Conservation (phyloP, 805 yeast species). For the Kazachstania africana region DNA sequence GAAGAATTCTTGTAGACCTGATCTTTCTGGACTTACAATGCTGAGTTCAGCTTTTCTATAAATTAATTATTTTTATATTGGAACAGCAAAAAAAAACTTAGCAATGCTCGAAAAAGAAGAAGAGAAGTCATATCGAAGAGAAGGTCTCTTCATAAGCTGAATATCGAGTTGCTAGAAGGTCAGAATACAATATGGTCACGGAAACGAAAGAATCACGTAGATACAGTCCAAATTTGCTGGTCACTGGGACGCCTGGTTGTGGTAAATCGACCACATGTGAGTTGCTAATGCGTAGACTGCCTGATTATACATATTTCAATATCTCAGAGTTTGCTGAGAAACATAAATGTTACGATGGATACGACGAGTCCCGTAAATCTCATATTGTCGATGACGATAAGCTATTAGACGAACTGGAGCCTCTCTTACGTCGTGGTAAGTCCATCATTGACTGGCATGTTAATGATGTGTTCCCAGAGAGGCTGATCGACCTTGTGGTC, state of each 20-base stretch:
- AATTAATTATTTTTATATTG: too few relatives aligned
- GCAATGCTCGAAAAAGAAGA: too few relatives aligned
- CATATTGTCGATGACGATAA: slow-evolving; percentile 89
- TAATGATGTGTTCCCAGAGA: slow-evolving; percentile 88
- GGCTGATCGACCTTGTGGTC: slow-evolving; percentile 82
- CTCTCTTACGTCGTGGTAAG: slow-evolving; percentile 74
- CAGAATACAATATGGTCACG: too few relatives aligned
- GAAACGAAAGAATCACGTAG: slow-evolving; percentile 14
- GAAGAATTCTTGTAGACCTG: too few relatives aligned
- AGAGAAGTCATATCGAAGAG: too few relatives aligned
- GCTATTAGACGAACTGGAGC: slow-evolving; percentile 69
- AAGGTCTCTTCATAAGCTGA: too few relatives aligned
- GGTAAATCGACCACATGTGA: slow-evolving; percentile 28
- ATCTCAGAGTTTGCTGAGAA: slow-evolving; percentile 77
- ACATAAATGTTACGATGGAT: slow-evolving; percentile 66
- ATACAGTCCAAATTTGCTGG: slow-evolving; percentile 57
- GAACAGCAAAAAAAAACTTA: too few relatives aligned
- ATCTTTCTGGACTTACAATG: too few relatives aligned
- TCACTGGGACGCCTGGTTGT: slow-evolving; percentile 86
- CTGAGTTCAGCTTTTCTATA: too few relatives aligned
- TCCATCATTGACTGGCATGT: slow-evolving; percentile 94
- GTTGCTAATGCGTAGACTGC: slow-evolving; percentile 17
- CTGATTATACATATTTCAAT: slow-evolving; percentile 40
- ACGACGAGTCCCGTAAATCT: slow-evolving; percentile 75
- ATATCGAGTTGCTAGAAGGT: too few relatives aligned